Evolutionary conservation across 2,329 filamentous ascomycete genomes (phyloP).

Genomic region (Botrytis tulipae): DNA sequence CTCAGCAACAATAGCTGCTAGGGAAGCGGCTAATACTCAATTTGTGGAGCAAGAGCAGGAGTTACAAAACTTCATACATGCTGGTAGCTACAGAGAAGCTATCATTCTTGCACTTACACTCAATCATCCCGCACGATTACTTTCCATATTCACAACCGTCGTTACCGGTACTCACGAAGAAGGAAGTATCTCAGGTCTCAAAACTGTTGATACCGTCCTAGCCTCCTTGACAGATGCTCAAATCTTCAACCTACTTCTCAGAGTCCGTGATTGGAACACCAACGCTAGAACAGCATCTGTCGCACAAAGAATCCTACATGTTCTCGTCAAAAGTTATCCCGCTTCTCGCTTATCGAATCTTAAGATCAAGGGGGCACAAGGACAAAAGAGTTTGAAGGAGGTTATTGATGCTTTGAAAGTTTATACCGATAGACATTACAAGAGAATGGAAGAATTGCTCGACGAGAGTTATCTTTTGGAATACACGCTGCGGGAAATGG

Average conservation of each 20-base stretch:
- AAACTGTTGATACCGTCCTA: constrained; percentile 79
- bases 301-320: constrained; percentile 80
- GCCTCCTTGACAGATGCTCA: constrained; percentile 79
- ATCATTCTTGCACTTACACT: constrained; percentile 89
- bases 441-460: constrained; percentile 80
- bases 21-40: constrained; percentile 70
- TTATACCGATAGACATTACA: constrained; percentile 93
- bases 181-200: constrained; percentile 62
- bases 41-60: constrained; percentile 93
- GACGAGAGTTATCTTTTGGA: constrained; percentile 95
- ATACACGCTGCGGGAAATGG: constrained; percentile 93
- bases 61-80: constrained; percentile 86
- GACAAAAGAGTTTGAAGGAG: constrained; percentile 71
- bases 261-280: constrained; percentile 95
- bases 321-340: constrained; percentile 77
- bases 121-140: constrained; percentile 86
- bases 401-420: constrained; percentile 82
- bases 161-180: constrained; percentile 62
- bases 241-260: constrained; percentile 75
- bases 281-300: constrained; percentile 84
- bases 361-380: constrained; percentile 56
- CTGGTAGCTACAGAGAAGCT: constrained; percentile 85
- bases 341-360: constrained; percentile 72
- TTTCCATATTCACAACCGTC: constrained; percentile 80
- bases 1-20: constrained; percentile 70